Conservation (phyloP, 345 rosid species). For the Toxicodendron radicans region DNA sequence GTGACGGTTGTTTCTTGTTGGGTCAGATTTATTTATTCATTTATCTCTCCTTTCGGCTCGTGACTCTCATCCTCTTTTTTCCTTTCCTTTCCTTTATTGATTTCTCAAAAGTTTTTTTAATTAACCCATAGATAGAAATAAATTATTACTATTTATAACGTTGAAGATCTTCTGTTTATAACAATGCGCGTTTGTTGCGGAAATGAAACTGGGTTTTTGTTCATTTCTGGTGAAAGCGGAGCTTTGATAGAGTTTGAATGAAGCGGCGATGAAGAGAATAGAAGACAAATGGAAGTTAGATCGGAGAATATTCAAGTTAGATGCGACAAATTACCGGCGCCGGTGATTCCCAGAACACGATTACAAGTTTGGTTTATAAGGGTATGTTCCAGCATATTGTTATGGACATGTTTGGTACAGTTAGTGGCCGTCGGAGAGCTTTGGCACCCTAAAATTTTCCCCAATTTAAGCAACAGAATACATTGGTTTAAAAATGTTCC, state of each 20-base stretch:
- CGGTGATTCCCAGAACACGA: conserved; percentile 60
- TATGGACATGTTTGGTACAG: conserved; percentile 98
- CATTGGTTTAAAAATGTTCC: conserved; percentile 41
- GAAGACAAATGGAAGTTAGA: conserved; percentile 82
- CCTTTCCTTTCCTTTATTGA: neutral
- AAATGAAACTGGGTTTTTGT: conserved; percentile 4
- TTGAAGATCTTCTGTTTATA: neutral
- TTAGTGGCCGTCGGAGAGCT: conserved; percentile 81
- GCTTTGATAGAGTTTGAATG: conserved; percentile 35
- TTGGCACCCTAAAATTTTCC: conserved; percentile 68
- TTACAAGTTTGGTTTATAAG: conserved; percentile 82
- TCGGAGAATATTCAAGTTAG: conserved; percentile 59
- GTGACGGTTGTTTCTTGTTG: neutral
- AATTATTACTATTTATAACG: neutral
- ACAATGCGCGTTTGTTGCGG: conserved; percentile 6
- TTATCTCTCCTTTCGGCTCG: conserved; percentile 6
- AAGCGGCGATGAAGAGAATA: conserved; percentile 65
- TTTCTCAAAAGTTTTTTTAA: neutral
- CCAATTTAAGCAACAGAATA: conserved; percentile 49
- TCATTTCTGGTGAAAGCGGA: neutral
- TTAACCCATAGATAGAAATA: neutral
- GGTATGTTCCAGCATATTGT: conserved; percentile 84
- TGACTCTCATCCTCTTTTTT: neutral
- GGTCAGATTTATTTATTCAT: conserved; percentile 1
- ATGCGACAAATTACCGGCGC: conserved; percentile 59